Conservation (phyloP, 2,329 filamentous ascomycete species). For the Capronia coronata region DNA sequence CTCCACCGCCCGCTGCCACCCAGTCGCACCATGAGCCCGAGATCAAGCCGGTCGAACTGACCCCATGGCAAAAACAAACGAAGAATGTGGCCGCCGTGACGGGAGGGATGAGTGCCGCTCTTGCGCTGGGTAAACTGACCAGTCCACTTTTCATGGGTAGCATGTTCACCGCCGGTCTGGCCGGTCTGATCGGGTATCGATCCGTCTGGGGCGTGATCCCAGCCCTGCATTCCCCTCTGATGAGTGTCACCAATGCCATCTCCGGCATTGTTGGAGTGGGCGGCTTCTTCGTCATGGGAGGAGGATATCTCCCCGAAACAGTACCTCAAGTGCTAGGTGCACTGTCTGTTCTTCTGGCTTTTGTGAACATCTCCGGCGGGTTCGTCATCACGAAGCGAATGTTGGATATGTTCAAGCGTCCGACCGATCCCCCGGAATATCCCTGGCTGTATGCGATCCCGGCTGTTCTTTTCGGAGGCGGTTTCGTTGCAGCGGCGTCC, state of each 20-base stretch:
- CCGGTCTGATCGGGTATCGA: conserved; percentile 78
- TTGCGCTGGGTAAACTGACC: conserved; percentile 74
- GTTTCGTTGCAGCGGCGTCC: conserved; percentile 70
- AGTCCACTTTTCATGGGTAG: conserved; percentile 83
- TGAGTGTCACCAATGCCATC: conserved; percentile 91
- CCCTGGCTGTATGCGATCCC: conserved; percentile 80
- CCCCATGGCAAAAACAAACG: conserved; percentile 73
- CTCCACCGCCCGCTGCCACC: conserved; percentile 50
- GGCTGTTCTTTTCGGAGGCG: conserved; percentile 68
- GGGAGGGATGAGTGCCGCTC: conserved; percentile 66
- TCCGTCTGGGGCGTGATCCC: conserved; percentile 82
- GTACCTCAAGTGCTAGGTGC: conserved; percentile 74
- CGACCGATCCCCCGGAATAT: conserved; percentile 81
- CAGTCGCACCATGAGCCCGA: conserved; percentile 49
- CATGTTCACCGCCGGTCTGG: conserved; percentile 74
- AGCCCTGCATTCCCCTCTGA: conserved; percentile 77
- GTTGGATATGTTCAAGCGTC: conserved; percentile 84
- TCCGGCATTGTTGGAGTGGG: conserved; percentile 83
- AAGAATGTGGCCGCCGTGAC: conserved; percentile 70
- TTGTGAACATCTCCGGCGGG: conserved; percentile 81
- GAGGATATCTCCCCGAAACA: conserved; percentile 69
- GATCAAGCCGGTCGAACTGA: conserved; percentile 59
- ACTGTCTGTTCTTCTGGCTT: conserved; percentile 72
- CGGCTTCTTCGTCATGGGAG: conserved; percentile 81
- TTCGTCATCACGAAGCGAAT: conserved; percentile 91